Evolutionary conservation across 2,329 filamentous ascomycete genomes (phyloP), one percentile per base, ranked within the genome.

Genomic region (Stemphylium lycopersici): DNA sequence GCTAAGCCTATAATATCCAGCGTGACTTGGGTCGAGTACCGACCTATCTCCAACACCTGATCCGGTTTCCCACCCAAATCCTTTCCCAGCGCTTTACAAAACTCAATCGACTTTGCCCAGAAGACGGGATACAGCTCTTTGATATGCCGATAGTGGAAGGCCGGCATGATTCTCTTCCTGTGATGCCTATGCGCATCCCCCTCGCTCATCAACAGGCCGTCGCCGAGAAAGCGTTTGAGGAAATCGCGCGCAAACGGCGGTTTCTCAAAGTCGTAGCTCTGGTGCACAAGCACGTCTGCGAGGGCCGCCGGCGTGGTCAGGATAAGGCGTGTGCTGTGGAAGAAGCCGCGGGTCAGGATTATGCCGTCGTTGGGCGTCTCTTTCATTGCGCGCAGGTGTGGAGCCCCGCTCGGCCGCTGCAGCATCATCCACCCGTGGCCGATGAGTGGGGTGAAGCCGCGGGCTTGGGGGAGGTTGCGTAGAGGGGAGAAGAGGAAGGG

Each of bases 101-200:
- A 83, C 70, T 93, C 87, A 6, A 83, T 75, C 0, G 87, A 84
- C 76, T 96, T 96, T 16, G 77, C 67, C 91, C 91, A 96, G 74
- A 97, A 96, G 5, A 89, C 78, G 0, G 91, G 88, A 65, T 96
- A 95, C 12, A 96, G 78, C 55, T 93, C 84, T 70, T 95, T 96
- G 71, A 96, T 81, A 66, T 96, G 90, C 18, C 91, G 84, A 69
- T 91, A 96, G n/a, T 87, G 83, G 73, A 96, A 96, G 2, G 91
- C 90, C 0, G 91, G 91, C 77, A 88, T 85, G 15, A 96, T 83
- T 53, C 88, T 87, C 71, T 90, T 92, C 41, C 93, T 84, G 55
- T 83, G 79, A 45, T 78, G 78, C 56, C 76, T 78, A 62, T 84
- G 82, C 22, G 76, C 77, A 4, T 79, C 76, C 2, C 80, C 81